Evolutionary conservation across 805 yeast genomes (phyloP).

Genomic region (Cyberlindnera veronae): DNA sequence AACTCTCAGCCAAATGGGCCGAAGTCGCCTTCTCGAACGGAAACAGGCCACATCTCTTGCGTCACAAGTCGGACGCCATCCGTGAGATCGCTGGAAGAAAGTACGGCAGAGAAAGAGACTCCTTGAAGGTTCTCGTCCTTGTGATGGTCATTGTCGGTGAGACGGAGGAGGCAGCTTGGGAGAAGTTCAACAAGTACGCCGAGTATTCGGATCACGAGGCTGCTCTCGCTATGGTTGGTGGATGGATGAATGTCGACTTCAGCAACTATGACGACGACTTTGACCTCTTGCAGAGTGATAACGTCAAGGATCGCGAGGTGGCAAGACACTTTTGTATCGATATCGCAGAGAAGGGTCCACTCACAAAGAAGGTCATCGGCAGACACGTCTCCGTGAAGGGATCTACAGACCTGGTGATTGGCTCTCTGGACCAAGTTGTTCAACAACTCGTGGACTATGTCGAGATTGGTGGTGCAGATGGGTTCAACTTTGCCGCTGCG

Average conservation of each 20-base stretch:
- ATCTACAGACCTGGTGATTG: constrained; percentile 30
- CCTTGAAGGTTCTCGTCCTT: constrained; percentile 37
- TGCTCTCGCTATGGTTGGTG: constrained; percentile 43
- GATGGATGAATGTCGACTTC: constrained; percentile 43
- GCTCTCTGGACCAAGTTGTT: constrained; percentile 1
- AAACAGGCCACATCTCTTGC: constrained; percentile 31
- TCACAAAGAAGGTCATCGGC: constrained; percentile 26
- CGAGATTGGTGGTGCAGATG: constrained; percentile 39
- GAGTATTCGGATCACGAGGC: constrained; percentile 38
- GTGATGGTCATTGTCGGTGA: constrained; percentile 37
- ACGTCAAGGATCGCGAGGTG: constrained; percentile 30
- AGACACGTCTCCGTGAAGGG: constrained; percentile 24
- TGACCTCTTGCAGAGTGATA: constrained; percentile 32
- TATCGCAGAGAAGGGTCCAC: constrained; percentile 26
- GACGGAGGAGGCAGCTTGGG: constrained; percentile 40
- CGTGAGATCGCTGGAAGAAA: constrained; percentile 32
- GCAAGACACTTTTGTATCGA: constrained; percentile 21
- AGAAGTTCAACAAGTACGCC: constrained; percentile 32
- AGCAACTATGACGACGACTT: constrained; percentile 35
- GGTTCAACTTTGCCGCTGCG: constrained; percentile 39
- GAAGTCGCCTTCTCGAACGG: constrained; percentile 41
- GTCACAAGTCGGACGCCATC: constrained; percentile 30
- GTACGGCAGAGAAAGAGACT: constrained; percentile 34
- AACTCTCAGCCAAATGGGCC: constrained; percentile 41
- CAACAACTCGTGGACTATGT: constrained; percentile 28